Percentiles rank a stretch among this genome's conserved stretches.
Conservation (phyloP, 1,139 yeast genomes). For the Lizanozyma gosingica region DNA sequence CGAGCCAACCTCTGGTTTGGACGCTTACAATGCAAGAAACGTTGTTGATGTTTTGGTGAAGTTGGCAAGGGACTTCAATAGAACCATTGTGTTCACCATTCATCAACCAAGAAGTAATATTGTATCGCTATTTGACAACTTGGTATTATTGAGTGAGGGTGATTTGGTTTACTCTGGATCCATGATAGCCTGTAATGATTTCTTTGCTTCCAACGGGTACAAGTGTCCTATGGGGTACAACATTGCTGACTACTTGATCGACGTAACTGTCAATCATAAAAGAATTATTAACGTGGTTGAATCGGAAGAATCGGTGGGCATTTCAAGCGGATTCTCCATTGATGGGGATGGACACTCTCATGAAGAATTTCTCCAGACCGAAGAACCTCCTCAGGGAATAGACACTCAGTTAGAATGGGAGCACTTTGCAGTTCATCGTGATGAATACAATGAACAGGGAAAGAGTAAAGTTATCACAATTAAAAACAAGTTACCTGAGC, state of each 20-base stretch:
- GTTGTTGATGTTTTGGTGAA: constrained; percentile 80
- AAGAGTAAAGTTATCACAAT: constrained; percentile 5
- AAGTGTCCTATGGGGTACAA: constrained; percentile 84
- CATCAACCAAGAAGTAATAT: constrained; percentile 98
- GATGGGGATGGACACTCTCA: constrained; percentile 24
- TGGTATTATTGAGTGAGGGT: constrained; percentile 76
- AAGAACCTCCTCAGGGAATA: constrained; percentile 26
- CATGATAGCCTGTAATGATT: constrained; percentile 59
- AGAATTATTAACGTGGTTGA: constrained; percentile 18
- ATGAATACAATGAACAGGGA: constrained; percentile 38
- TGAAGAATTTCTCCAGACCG: constrained; percentile 21
- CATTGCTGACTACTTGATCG: constrained; percentile 88
- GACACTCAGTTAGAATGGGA: constrained; percentile 82
- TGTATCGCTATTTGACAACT: constrained; percentile 79
- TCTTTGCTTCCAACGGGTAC: constrained; percentile 69
- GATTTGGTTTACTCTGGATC: constrained; percentile 83
- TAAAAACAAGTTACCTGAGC: constrained; percentile 27
- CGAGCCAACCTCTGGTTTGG: constrained; percentile 93
- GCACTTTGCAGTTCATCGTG: constrained; percentile 79
- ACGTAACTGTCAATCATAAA: constrained; percentile 65
- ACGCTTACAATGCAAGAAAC: constrained; percentile 85
- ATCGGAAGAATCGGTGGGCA: constrained; percentile 12
- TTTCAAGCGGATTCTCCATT: neutral
- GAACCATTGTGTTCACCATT: constrained; percentile 86
- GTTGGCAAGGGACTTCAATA: constrained; percentile 67